Evolutionary conservation across 2,329 filamentous ascomycete species (phyloP), one percentile per base, ranked within the genome.

Genomic region (Venturia effusa): DNA sequence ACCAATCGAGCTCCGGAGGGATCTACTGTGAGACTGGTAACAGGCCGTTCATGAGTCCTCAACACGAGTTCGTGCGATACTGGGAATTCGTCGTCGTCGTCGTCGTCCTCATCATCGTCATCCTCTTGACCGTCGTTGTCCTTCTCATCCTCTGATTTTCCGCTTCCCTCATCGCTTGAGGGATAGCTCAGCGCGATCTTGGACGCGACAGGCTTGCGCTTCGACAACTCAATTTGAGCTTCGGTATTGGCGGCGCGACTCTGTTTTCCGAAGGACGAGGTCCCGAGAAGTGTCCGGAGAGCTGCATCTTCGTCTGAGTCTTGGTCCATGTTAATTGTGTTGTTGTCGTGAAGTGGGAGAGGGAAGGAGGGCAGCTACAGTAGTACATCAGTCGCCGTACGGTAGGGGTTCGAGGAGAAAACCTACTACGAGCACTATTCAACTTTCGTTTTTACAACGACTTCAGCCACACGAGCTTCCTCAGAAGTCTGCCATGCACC

Each of bases 61-160:
- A 97, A 81, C 34, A 96, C 80, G 74, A 99, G 83, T 76, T 97
- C 92, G 73, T 99, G 94, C 6, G 94, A 95, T 15, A 95, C 86
- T 1, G 94, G 94, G 68, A 88, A 97, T 69, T 96, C 90, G 70
- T 89, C 89, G 37, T 92, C 89, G 27, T 91, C 85, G 1, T 80
- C 79, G 59, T 83, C 81, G 61, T 84, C 83, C 32, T 84, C 81
- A 60, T 85, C 84, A 27, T 82, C 80, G 59, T 84, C 81, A 64
- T 82, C 80, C 24, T 79, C 75, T 63, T 82, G 79, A 51, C 77
- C 75, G 65, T 75, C 70, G 60, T 74, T 71, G 54, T 68, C 68
- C 48, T 71, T 65, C 48, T 71, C 71, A 61, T 72, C 70, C 11
- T 59, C 61, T 62, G 59, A 57, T 41, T 61, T 63, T n/a, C 19